Evolutionary conservation across 1,284 basidiomycete species (phyloP), one percentile per base, ranked within the genome.

Genomic region (Xerocomus cyaneibrunnescens): DNA sequence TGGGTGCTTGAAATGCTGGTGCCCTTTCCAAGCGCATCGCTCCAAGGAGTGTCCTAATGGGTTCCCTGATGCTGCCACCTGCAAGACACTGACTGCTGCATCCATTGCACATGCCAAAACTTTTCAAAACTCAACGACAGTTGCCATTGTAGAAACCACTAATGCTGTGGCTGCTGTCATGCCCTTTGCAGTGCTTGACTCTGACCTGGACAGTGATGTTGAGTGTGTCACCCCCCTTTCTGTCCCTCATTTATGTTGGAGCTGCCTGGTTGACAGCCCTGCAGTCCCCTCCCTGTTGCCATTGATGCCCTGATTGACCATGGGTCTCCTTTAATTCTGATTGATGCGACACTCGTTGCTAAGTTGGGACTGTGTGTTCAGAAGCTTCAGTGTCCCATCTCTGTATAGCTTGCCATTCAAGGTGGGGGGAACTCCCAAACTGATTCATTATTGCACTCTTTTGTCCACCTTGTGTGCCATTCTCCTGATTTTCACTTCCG

Each of bases 251-350:
- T 8, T 45, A 0, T 7, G 10, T 2, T 51, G 39, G 34, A 3
- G 10, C 0, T 51, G 50, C 5, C 14, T 14, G 12, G 5, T 42
- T 1, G 3, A 14, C 19, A 28, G 50, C 2, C 38, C 50, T 3
- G 4, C 10, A 2, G 1, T 23, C n/a, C 2, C 13, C 1, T n/a
- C 4, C 41, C 37, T 0, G 3, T 45, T 16, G 8, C 16, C 13
- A 25, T 41, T 0, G n/a, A 34, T 7, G 19, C 37, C 0, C 37
- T 52, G 3, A 48, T 52, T 52, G 51, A 52, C 25, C 19, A 45
- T 7, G 37, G 42, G 0, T 52, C 42, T 1, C 35, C 37, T 1
- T 1, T 52, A 48, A 45, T 47, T 47, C 28, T 51, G 30, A 51
- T 51, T 51, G 37, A 45, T 7, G 21, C 22, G 14, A 16, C 3